A percentile compares a stretch with the other conserved stretches of the same genome.
Evolutionary conservation across 1,139 yeast genomes (phyloP).

Genomic region (Geotrichum restrictum): DNA sequence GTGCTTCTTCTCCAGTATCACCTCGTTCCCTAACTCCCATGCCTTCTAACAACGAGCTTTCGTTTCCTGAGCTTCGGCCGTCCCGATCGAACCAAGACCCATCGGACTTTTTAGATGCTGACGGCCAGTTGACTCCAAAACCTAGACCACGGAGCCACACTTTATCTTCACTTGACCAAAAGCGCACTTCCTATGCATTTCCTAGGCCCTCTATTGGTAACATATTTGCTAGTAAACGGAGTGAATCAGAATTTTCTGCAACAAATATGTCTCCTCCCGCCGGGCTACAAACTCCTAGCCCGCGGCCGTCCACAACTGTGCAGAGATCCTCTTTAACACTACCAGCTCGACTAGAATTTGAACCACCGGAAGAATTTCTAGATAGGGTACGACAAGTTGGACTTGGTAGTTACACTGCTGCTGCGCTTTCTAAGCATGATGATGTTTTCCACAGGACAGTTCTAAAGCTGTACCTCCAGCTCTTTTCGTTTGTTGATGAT

Average conservation of each 20-base stretch:
- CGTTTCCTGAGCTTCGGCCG: conserved; percentile 7
- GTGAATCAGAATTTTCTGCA: conserved; percentile 18
- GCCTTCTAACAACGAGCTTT: conserved; percentile 2
- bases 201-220: conserved; percentile 11
- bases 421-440: conserved; percentile 41
- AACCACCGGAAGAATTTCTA: conserved; percentile 40
- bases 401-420: conserved; percentile 40
- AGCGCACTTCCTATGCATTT: conserved; percentile 14
- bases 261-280: conserved; percentile 1
- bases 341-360: conserved; percentile 38
- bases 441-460: conserved; percentile 41
- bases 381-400: conserved; percentile 35
- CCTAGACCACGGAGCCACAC: conserved; percentile 28
- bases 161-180: conserved; percentile 26
- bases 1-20: conserved; percentile 13
- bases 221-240: conserved; percentile 13
- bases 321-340: conserved; percentile 14
- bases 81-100: background rate
- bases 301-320: conserved; percentile 4
- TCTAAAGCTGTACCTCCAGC: conserved; percentile 40
- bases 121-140: background rate
- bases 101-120: background rate
- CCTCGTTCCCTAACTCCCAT: conserved; percentile 20
- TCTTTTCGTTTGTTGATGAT: conserved; percentile 48
- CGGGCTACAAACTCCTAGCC: conserved; percentile 1